Percentiles rank a stretch among this genome's conserved stretches.
Conservation (phyloP, 73 alveolate genomes). For the Durusdinium trenchii region DNA sequence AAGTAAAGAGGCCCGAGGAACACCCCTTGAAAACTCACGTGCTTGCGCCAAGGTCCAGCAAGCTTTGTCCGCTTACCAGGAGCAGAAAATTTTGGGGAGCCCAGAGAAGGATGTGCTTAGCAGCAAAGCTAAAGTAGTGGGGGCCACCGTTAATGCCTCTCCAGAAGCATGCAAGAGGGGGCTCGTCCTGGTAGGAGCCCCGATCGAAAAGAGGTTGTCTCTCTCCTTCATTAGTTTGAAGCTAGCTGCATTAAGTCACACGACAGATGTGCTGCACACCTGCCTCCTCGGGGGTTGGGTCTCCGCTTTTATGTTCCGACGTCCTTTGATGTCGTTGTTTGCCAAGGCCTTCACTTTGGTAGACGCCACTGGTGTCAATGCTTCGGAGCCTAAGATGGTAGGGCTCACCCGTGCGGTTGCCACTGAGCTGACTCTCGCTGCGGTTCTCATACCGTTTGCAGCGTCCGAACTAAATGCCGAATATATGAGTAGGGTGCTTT, state of each 20-base stretch:
- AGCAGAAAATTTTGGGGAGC: background rate
- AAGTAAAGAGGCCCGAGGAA: background rate
- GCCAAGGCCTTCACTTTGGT: background rate
- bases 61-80: background rate
- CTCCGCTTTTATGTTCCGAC: background rate
- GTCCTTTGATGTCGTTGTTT: background rate
- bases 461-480: background rate
- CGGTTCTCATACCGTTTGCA: background rate
- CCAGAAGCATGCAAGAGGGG: background rate
- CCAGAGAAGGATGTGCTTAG: background rate
- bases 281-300: conserved; percentile 3
- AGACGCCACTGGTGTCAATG: background rate
- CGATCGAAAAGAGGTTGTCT: background rate
- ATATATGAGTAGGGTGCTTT: background rate
- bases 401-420: background rate
- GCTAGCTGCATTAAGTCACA: background rate
- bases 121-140: background rate
- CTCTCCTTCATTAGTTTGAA: background rate
- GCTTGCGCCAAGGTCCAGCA: background rate
- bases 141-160: background rate
- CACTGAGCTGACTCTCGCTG: background rate
- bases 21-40: background rate
- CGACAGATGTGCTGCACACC: background rate
- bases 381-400: background rate
- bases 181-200: background rate